These are phyloP conservation scores for Geotrichum candidum DNA, from an alignment of 1,139 yeast species.

Conservation along the genomic window DNA sequence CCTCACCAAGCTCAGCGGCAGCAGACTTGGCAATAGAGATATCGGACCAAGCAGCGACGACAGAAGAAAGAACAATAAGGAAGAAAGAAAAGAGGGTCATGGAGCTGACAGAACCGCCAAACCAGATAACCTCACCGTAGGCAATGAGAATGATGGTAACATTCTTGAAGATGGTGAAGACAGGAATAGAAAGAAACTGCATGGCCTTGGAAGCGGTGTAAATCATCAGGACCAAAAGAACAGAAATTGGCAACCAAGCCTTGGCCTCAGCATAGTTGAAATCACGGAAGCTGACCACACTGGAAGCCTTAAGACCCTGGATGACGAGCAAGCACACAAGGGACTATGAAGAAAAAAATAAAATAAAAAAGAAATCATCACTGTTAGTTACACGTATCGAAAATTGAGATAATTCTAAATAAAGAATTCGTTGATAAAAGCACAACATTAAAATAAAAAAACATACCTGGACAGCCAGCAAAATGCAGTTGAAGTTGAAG, in stretches of 20 bases:
- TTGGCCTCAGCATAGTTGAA: constrained; percentile 83
- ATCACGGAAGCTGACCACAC: constrained; percentile 78
- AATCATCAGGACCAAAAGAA: constrained; percentile 84
- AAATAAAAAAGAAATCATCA: not conserved
- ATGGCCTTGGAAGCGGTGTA: constrained; percentile 95
- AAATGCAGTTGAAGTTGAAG: constrained; percentile 86
- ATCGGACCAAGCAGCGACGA: constrained; percentile 93
- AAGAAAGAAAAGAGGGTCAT: constrained; percentile 85
- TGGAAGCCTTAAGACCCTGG: constrained; percentile 61
- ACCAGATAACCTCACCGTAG: constrained; percentile 96
- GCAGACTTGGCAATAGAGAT: constrained; percentile 37
- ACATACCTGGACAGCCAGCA: constrained; percentile 46
- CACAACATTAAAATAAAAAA: constrained; percentile 1
- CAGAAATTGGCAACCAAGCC: constrained; percentile 87
- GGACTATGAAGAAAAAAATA: constrained; percentile 45
- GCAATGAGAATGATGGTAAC: constrained; percentile 94
- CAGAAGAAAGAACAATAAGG: constrained; percentile 87
- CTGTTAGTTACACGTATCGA: not conserved
- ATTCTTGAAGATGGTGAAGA: constrained; percentile 95
- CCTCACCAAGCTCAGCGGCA: constrained; percentile 30
- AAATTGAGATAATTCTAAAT: not conserved
- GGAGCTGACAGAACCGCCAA: constrained; percentile 85
- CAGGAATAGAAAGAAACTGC: constrained; percentile 86
- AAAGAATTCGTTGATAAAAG: not conserved
- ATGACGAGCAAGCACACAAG: constrained; percentile 75